Evolutionary conservation across 2,329 filamentous ascomycete genomes (phyloP).

Genomic region (Rutstroemia sydowiana): DNA sequence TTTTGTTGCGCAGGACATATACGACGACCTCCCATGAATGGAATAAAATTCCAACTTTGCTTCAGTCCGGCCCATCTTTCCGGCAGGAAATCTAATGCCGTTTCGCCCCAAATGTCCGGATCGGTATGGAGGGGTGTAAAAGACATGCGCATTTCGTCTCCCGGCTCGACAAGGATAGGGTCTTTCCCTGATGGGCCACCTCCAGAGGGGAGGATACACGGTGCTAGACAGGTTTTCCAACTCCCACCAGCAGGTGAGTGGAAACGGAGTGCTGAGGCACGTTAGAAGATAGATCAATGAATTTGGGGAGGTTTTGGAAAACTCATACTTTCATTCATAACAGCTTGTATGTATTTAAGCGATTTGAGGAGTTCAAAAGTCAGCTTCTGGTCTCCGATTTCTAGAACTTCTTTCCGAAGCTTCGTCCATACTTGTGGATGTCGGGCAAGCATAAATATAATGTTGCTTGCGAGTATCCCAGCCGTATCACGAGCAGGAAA

Average conservation of each 20-base stretch:
- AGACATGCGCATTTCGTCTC: conserved; percentile 12
- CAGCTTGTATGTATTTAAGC: conserved; percentile 46
- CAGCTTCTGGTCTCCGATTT: too few relatives aligned
- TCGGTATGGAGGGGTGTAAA: conserved; percentile 32
- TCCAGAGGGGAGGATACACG: conserved; percentile 19
- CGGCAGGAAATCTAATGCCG: conserved; percentile 32
- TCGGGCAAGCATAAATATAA: too few relatives aligned
- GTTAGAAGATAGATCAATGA: too few relatives aligned
- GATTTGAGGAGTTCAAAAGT: conserved; percentile 35
- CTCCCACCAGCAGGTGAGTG: conserved; percentile 1
- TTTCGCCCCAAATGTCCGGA: conserved; percentile 31
- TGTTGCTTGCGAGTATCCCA: too few relatives aligned
- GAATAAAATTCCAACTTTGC: background rate
- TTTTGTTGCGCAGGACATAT: conserved; percentile 2
- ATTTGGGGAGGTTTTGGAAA: too few relatives aligned
- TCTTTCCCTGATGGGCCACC: conserved; percentile 14
- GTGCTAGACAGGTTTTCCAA: background rate
- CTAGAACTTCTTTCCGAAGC: too few relatives aligned
- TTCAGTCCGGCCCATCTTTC: conserved; percentile 32
- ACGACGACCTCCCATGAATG: background rate
- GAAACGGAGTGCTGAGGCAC: background rate
- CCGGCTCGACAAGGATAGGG: conserved; percentile 20
- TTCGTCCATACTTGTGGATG: too few relatives aligned
- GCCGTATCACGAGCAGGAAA: too few relatives aligned
- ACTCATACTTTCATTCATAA: conserved; percentile 41